phyloP scores from a whole-genome alignment of 176 grass and related monocot genomes.

The Saccharum spontaneum region DNA sequence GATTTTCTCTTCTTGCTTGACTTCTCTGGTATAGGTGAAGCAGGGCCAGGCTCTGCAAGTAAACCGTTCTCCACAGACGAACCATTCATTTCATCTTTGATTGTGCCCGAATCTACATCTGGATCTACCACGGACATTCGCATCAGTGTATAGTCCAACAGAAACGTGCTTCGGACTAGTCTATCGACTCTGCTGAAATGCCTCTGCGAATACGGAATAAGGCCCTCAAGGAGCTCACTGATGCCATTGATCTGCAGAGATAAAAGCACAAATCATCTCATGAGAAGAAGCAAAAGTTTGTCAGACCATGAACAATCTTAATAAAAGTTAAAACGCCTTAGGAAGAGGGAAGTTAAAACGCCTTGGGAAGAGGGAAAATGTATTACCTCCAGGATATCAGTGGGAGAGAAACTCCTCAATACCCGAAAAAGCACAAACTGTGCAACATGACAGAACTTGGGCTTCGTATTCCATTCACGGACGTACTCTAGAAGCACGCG shows the following conservation, averaged over 20 bases:
- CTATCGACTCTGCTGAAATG: constrained; percentile 88
- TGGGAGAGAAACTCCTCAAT: constrained; percentile 75
- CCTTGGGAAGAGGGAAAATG: not conserved
- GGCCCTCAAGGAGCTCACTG: constrained; percentile 78
- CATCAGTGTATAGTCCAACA: constrained; percentile 79
- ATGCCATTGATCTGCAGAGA: constrained; percentile 75
- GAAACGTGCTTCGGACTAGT: constrained; percentile 80
- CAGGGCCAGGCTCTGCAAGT: constrained; percentile 1
- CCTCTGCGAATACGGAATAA: constrained; percentile 86
- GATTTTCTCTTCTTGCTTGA: constrained; percentile 81
- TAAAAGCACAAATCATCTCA: not conserved
- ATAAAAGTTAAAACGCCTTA: not conserved
- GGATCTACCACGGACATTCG: constrained; percentile 81
- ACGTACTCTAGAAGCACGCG: constrained; percentile 80
- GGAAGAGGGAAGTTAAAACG: not conserved
- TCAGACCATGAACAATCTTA: not conserved
- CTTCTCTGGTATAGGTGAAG: constrained; percentile 9
- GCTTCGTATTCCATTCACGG: constrained; percentile 92
- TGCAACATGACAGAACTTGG: constrained; percentile 97
- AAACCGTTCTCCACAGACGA: constrained; percentile 23
- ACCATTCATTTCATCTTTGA: constrained; percentile 27
- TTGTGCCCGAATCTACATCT: constrained; percentile 34
- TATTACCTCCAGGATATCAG: constrained; percentile 77
- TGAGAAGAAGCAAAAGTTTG: constrained; percentile 17
- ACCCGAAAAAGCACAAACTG: constrained; percentile 84